Evolutionary conservation across 2,329 filamentous ascomycete genomes (phyloP), one percentile per base, ranked within the genome.

Genomic region (Dothiorella sarmentorum): DNA sequence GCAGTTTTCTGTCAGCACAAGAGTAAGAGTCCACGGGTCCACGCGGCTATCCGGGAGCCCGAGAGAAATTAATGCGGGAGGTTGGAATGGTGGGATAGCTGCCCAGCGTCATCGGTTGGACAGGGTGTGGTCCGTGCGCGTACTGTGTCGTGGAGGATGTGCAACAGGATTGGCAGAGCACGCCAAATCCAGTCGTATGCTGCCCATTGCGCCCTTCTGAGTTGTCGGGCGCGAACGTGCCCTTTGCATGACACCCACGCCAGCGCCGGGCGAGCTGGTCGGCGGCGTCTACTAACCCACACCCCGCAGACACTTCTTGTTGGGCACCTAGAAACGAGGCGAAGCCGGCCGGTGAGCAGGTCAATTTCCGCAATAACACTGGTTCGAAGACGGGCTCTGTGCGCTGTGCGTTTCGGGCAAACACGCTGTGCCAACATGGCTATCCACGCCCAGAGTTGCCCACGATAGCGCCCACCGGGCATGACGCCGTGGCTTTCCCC

Each of bases 371-470:
- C 49, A 11, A 35, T 18, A 13, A n/a, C 49, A 40, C 33, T 37
- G 49, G 49, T 24, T 40, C 49, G 49, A 38, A 13, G 33, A 26
- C 29, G 49, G 49, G 33, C 47, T 52, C 49, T 40, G 35, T 15
- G 49, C 24, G 35, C 15, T 17, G 22, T 53, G n/a, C n/a, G 49
- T 38, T 53, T 53, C 35, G 49, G 49, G 49, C 49, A 53, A 29
- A 40, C 4, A n/a, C 35, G 18, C 35, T n/a, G 37, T 9, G 33
- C 49, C 26, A 33, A 35, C 49, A 53, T 53, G 49, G 49, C 49
- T 53, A 53, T 40, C 49, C n/a, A n/a, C n/a, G n/a, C n/a, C 49
- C 49, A 40, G 49, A 53, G 33, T 53, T n/a, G 49, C 49, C 35
- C 49, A 53, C 24, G 35, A 53, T 27, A 40, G 49, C 49, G 37